These are phyloP conservation scores for Saccharomycopsis babjevae DNA, from an alignment of 805 yeast genomes.

Conservation along the genomic window DNA sequence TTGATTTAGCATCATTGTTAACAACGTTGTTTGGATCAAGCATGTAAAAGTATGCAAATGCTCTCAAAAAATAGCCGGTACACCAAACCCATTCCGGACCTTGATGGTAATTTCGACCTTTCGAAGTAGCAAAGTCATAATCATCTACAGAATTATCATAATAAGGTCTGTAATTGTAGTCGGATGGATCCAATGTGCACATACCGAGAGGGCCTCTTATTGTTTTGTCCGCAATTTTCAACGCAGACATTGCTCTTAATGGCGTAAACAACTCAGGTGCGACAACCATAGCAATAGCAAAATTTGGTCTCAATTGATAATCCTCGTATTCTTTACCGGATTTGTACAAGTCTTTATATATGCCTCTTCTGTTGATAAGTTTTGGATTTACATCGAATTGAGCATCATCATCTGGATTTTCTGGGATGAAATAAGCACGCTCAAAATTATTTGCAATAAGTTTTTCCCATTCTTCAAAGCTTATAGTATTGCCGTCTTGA, in stretches of 20 bases:
- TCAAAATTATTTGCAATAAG: constrained; percentile 69
- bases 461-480: constrained; percentile 62
- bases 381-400: constrained; percentile 50
- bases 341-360: constrained; percentile 76
- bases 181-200: constrained; percentile 87
- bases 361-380: constrained; percentile 81
- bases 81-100: constrained; percentile 99
- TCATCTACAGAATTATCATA: constrained; percentile 73
- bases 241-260: constrained; percentile 49
- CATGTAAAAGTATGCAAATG: constrained; percentile 48
- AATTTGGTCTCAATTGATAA: constrained; percentile 86
- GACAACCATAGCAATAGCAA: constrained; percentile 84
- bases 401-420: constrained; percentile 47
- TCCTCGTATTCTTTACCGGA: constrained; percentile 88
- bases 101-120: constrained; percentile 95
- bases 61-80: constrained; percentile 78
- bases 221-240: constrained; percentile 58
- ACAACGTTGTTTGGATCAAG: constrained; percentile 28
- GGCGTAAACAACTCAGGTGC: constrained; percentile 85
- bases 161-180: constrained; percentile 84
- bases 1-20: constrained; percentile 20
- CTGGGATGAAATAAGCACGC: constrained; percentile 66
- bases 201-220: constrained; percentile 88
- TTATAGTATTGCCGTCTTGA: constrained; percentile 44
- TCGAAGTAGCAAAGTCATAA: constrained; percentile 82